These are phyloP conservation scores for Bigelowiella natans DNA, from an alignment of 78 protist species.

Conservation along the genomic window DNA sequence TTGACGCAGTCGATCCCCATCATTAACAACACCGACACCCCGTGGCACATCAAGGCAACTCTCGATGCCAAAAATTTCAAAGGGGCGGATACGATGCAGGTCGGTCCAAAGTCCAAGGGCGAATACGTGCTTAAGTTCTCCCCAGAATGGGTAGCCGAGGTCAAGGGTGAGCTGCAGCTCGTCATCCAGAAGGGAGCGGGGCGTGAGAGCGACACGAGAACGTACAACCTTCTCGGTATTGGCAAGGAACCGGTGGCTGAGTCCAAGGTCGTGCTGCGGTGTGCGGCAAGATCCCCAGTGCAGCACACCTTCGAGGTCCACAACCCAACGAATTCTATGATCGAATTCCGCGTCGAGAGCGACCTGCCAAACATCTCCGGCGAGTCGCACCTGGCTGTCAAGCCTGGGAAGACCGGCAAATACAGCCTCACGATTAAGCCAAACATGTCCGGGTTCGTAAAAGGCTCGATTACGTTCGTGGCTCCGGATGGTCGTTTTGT, in stretches of 20 bases:
- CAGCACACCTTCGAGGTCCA: background rate
- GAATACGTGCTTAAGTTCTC: background rate
- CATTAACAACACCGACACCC: background rate
- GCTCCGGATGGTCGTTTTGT: slow-evolving; percentile 35
- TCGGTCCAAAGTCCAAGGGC: background rate
- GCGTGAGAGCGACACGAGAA: slow-evolving; percentile 18
- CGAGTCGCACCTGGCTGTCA: background rate
- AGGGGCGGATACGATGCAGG: slow-evolving; percentile 30
- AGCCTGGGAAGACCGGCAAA: background rate
- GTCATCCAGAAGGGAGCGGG: background rate
- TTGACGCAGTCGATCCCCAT: slow-evolving; percentile 38
- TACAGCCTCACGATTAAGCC: background rate
- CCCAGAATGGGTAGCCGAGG: slow-evolving; percentile 6
- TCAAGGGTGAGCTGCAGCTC: slow-evolving; percentile 12
- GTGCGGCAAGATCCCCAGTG: slow-evolving; percentile 10
- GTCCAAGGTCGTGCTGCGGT: slow-evolving; percentile 18
- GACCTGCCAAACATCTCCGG: slow-evolving; percentile 43
- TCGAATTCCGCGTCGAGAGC: slow-evolving; percentile 30
- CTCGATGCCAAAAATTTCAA: slow-evolving; percentile 33
- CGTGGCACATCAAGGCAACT: background rate
- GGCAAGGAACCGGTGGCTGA: slow-evolving; percentile 53
- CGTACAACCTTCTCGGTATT: slow-evolving; percentile 28
- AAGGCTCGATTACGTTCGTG: slow-evolving; percentile 44
- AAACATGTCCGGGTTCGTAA: background rate
- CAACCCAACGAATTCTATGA: background rate